Evolutionary conservation across 306 rosid species (phyloP), one percentile per base, ranked within the genome.

Genomic region (Bauhinia variegata): DNA sequence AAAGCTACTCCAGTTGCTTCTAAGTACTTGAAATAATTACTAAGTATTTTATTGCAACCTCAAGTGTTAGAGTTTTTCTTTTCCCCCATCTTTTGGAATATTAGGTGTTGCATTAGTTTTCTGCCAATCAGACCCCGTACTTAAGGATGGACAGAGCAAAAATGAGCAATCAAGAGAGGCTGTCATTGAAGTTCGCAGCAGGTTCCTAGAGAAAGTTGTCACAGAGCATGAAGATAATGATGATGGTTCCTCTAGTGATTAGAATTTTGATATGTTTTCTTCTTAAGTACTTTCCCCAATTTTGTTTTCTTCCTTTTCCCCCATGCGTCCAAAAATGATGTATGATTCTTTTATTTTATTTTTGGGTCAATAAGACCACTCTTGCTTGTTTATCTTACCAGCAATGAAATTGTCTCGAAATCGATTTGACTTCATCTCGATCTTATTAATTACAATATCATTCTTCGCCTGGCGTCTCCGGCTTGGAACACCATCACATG

Each of bases 71-170:
- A n/a, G n/a, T n/a, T n/a, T n/a, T 3, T 3, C 62, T 60, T 62
- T 73, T 17, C n/a, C n/a, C n/a, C n/a, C 52, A 4, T 65, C 59
- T 19, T 72, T 32, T 82, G 74, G 53, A 54, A 74, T 72, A 19
- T 52, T 70, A 89, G 97, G 96, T 65, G 96, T 88, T 78, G 97
- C 98, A 59, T 77, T 93, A 76, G 85, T 93, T 31, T 85, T 93
- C 54, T 93, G 98, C 79, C 89, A 89, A 63, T 87, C 96, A 39
- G 91, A 88, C 74, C 97, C 97, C 34, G 97, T 89, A 2, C 96
- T 93, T 8, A 83, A 84, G 17, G 97, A 89, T 67, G 97, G 98
- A 13, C 95, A 79, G 44, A 74, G 78, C 58, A 81, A 77, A 51
- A 70, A 79, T 15, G 97, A 75, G 59, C 63, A 39, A 12, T 87